Base-by-base conservation (phyloP, 148 eudicot genomes). In the Cornus kousa region DNA sequence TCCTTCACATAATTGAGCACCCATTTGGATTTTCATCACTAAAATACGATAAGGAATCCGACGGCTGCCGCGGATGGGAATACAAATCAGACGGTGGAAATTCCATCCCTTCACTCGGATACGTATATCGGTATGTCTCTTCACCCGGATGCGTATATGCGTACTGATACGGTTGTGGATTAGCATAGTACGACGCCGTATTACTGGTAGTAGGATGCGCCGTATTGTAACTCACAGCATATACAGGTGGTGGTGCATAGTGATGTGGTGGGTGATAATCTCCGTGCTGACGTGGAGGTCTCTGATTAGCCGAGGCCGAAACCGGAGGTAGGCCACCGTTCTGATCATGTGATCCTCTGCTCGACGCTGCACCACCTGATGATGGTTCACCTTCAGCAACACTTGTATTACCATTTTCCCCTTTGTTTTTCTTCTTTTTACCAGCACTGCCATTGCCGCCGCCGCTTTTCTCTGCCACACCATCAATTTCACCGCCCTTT, bases 11-110 rank as follows among this genome's bases (percentile, higher is more conserved):
- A 67, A 90, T 37, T 3, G 83, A 83, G 81, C 98, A 94, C 11
- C 93, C 97, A 84, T 94, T 94, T 0, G 98, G 94, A 72, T 94
- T 94, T 43, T 94, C 98, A 72, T 94, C 98, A 66, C 98, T 94
- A 79, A 94, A 94, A 59, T 92, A 67, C 83, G 92, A 97, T 48
- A 94, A 88, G 68, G 98, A 80, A 87, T 92, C 93, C 73, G 87
- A 79, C 82, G 94, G 89, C 76, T 83, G 93, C 35, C 68, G 73
- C 0, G 81, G 74, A 17, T 78, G 50, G 53, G 74, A 66, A 37
- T 79, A 76, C 70, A 67, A 70, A 82, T 83, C 86, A 4, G 72
- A 76, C 59, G 89, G 88, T 33, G 72, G 81, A 14, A 79, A 70
- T 70, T 84, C 89, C 67, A 75, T 68, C 78, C 77, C 86, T 33